Evolutionary conservation across 139 green algal species (phyloP).

Genomic region (Deuterostichococcus epilithicus): DNA sequence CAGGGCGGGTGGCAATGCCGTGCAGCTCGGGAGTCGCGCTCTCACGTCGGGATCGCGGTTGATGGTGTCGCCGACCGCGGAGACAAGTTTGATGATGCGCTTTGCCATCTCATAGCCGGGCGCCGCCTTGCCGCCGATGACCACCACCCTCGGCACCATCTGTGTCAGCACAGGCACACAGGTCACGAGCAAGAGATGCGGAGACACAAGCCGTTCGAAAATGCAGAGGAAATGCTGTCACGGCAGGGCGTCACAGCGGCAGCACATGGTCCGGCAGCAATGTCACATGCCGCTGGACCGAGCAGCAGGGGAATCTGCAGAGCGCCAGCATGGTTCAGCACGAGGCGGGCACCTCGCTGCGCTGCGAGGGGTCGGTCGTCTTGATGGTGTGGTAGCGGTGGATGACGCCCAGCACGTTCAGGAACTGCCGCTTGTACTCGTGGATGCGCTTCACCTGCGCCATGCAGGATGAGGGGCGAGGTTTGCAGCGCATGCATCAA

Average conservation of each 20-base stretch:
- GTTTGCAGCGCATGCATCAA: background rate
- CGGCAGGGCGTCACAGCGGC: background rate
- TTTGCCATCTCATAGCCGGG: conserved; percentile 98
- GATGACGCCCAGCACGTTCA: conserved; percentile 89
- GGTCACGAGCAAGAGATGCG: background rate
- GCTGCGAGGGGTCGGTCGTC: conserved; percentile 79
- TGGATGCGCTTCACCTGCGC: conserved; percentile 97
- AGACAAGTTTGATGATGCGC: conserved; percentile 96
- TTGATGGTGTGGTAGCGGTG: conserved; percentile 90
- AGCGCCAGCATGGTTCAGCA: no score
- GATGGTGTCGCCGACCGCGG: conserved; percentile 81
- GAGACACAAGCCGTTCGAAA: background rate
- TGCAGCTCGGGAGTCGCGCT: no score
- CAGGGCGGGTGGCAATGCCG: background rate
- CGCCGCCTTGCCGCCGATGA: conserved; percentile 97
- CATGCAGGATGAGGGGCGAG: background rate
- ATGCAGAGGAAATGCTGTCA: background rate
- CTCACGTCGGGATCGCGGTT: conserved; percentile 88
- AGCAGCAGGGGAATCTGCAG: no score
- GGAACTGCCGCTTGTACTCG: conserved; percentile 99
- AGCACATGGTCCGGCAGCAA: background rate
- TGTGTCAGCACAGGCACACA: background rate
- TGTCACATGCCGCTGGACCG: no score
- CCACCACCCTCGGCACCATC: conserved; percentile 81
- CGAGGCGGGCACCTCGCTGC: conserved; percentile 43